phyloP scores from a whole-genome alignment of 1,284 basidiomycete species.

The Cryptococcus neoformans region DNA sequence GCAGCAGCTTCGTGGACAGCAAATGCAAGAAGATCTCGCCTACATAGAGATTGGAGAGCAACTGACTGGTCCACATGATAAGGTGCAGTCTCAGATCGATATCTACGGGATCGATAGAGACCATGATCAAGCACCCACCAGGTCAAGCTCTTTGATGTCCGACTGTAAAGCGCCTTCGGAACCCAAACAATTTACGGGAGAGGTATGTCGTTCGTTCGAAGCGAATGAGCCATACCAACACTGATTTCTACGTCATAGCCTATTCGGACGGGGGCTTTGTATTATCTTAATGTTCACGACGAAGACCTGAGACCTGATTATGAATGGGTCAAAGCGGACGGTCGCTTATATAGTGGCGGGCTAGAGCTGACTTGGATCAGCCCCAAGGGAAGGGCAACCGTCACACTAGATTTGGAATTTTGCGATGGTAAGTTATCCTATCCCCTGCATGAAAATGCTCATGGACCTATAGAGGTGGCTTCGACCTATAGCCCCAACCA shows the following conservation, averaged over 20 bases:
- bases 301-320: conserved; percentile 59
- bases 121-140: conserved; percentile 26
- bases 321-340: conserved; percentile 79
- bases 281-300: conserved; percentile 84
- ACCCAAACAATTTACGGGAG: conserved; percentile 38
- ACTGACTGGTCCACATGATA: not conserved
- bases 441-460: not conserved
- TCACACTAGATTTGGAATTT: conserved; percentile 75
- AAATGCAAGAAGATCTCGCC: conserved; percentile 5
- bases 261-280: conserved; percentile 72
- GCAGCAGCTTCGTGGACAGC: conserved; percentile 41
- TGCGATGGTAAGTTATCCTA: conserved; percentile 53
- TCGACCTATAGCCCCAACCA: conserved; percentile 73
- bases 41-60: not conserved
- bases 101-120: not conserved
- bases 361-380: conserved; percentile 78
- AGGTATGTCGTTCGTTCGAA: conserved; percentile 50
- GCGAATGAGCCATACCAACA: conserved; percentile 7
- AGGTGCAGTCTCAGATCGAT: too few species aligned
- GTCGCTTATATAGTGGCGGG: conserved; percentile 72
- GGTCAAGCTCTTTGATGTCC: conserved; percentile 29
- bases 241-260: conserved; percentile 57
- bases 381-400: conserved; percentile 69
- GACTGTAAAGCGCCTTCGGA: conserved; percentile 49
- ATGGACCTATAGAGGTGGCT: conserved; percentile 60